Percentiles rank a stretch among this genome's conserved stretches.
Evolutionary conservation across 1,139 yeast species (phyloP).

Genomic region (Candida glucosophila): DNA sequence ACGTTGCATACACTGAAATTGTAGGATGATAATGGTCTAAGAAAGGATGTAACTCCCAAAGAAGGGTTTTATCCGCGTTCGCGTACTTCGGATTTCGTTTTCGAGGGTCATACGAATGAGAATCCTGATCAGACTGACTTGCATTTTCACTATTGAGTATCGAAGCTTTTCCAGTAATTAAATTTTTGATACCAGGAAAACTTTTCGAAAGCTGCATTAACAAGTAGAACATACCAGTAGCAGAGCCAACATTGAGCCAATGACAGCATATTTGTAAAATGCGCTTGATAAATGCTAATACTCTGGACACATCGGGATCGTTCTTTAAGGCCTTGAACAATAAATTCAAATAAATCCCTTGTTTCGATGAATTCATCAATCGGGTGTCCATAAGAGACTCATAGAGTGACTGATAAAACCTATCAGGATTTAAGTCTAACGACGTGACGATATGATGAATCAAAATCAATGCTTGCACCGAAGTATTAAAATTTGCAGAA

Average conservation of each 20-base stretch:
- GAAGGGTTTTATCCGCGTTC: constrained; percentile 66
- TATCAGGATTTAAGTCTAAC: constrained; percentile 53
- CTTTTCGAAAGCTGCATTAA: constrained; percentile 52
- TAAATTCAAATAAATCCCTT: constrained; percentile 80
- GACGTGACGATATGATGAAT: constrained; percentile 65
- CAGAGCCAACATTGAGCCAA: constrained; percentile 85
- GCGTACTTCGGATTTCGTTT: constrained; percentile 90
- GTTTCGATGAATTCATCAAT: constrained; percentile 75
- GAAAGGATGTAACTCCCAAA: constrained; percentile 81
- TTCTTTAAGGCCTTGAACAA: constrained; percentile 74
- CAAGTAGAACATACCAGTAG: constrained; percentile 81
- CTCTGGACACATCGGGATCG: constrained; percentile 58
- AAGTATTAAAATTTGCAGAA: constrained; percentile 88
- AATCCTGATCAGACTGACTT: constrained; percentile 17
- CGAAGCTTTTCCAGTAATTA: constrained; percentile 30
- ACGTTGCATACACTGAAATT: constrained; percentile 69
- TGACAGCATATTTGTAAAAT: constrained; percentile 75
- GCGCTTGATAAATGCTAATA: constrained; percentile 86
- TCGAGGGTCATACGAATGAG: constrained; percentile 61
- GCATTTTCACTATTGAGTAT: neutral
- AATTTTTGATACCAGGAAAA: constrained; percentile 33
- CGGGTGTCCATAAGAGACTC: constrained; percentile 86
- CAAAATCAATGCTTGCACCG: constrained; percentile 84
- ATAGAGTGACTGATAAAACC: constrained; percentile 82
- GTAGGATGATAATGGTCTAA: constrained; percentile 88